Evolutionary conservation across 495 filamentous ascomycete genomes (phyloP).

Genomic region (Niebla homalea): DNA sequence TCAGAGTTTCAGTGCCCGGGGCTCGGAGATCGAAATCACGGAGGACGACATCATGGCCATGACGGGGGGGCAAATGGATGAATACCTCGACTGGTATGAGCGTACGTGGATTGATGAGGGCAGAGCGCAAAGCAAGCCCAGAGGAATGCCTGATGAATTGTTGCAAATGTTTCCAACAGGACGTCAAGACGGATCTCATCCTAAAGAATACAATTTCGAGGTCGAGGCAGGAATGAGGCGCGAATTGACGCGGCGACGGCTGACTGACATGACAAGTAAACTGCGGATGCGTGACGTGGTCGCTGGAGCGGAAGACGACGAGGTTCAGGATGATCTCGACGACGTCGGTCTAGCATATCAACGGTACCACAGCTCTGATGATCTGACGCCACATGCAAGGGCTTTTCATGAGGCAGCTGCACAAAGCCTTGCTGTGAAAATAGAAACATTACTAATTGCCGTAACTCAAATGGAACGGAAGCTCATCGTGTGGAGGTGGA

Average conservation of each 20-base stretch:
- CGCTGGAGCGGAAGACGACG: slow-evolving; percentile 14
- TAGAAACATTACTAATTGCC: slow-evolving; percentile 33
- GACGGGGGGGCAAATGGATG: slow-evolving; percentile 53
- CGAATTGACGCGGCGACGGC: slow-evolving; percentile 19
- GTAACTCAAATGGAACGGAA: slow-evolving; percentile 35
- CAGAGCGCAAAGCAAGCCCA: slow-evolving; percentile 9
- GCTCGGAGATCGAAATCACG: slow-evolving; percentile 37
- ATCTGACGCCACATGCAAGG: slow-evolving; percentile 41
- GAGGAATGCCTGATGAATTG: slow-evolving; percentile 23
- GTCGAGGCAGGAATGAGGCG: slow-evolving; percentile 13
- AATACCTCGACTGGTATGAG: slow-evolving; percentile 85
- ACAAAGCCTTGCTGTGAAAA: slow-evolving; percentile 30
- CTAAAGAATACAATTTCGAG: slow-evolving; percentile 10
- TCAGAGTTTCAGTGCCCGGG: slow-evolving; percentile 23
- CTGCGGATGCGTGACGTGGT: slow-evolving; percentile 19
- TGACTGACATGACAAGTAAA: slow-evolving; percentile 27
- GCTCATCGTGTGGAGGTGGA: slow-evolving; percentile 29
- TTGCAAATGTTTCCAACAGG: slow-evolving; percentile 39
- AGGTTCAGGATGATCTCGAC: slow-evolving; percentile 15
- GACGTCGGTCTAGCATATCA: slow-evolving; percentile 44
- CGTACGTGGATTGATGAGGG: slow-evolving; percentile 49
- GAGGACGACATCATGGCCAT: slow-evolving; percentile 59
- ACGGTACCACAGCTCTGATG: slow-evolving; percentile 41
- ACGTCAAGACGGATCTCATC: slow-evolving; percentile 9
- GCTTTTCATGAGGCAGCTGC: slow-evolving; percentile 44